These are phyloP conservation scores for Paracoccidioides lutzii DNA, from an alignment of 2,329 filamentous ascomycete genomes.

Conservation along the genomic window DNA sequence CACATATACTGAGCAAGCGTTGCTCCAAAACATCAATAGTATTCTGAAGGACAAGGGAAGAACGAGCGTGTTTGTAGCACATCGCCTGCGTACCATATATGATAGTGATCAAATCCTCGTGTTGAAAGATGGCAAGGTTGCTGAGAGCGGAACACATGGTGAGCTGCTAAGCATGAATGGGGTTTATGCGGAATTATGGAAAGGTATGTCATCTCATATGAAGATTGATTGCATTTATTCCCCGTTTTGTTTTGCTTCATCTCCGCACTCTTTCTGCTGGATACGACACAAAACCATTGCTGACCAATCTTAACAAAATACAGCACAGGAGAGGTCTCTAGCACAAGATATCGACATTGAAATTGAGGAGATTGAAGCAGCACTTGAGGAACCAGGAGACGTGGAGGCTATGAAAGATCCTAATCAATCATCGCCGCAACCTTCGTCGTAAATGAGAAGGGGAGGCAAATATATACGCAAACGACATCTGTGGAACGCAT, in stretches of 20 bases:
- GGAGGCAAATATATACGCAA: too few relatives aligned
- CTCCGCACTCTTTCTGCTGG: background rate
- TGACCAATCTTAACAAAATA: background rate
- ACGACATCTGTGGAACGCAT: too few relatives aligned
- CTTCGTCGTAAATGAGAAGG: background rate
- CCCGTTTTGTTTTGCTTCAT: constrained; percentile 1
- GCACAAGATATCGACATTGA: constrained; percentile 28
- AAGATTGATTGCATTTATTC: background rate
- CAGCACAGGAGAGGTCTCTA: constrained; percentile 50
- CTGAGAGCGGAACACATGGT: constrained; percentile 76
- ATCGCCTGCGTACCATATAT: constrained; percentile 82
- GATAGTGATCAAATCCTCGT: constrained; percentile 92
- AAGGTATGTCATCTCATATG: constrained; percentile 45
- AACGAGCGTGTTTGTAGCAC: constrained; percentile 91
- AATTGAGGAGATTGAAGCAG: constrained; percentile 16
- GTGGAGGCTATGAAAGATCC: background rate
- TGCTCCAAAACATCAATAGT: constrained; percentile 84
- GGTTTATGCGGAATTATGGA: constrained; percentile 84
- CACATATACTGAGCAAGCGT: constrained; percentile 81
- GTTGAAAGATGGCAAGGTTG: constrained; percentile 68
- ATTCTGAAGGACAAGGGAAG: constrained; percentile 77
- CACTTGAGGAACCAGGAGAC: constrained; percentile 8
- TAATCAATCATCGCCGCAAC: background rate
- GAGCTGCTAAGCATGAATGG: constrained; percentile 60
- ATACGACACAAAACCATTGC: background rate